A percentile compares a stretch with the other conserved stretches of the same genome.
Conservation (phyloP, 805 yeast species). For the Wickerhamiella occidentalis region DNA sequence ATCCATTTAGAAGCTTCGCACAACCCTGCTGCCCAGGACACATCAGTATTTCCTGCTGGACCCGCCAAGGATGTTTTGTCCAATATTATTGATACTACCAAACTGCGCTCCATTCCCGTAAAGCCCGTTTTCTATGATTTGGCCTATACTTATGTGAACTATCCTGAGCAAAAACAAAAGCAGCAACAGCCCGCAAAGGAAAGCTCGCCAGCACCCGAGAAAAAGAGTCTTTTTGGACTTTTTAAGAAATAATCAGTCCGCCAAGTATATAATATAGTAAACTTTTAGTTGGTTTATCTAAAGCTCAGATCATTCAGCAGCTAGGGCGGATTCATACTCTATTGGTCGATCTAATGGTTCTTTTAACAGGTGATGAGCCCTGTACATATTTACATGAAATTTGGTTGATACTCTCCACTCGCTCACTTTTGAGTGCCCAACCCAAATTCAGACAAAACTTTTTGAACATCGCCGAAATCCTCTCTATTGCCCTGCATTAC, state of each 20-base stretch:
- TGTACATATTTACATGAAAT: too few species aligned
- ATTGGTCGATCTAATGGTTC: too few species aligned
- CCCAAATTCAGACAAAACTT: constrained; percentile 55
- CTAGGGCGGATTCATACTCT: too few species aligned
- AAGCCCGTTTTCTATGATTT: constrained; percentile 89
- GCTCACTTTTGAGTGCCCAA: constrained; percentile 39
- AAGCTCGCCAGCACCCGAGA: constrained; percentile 2
- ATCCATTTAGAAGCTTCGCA: constrained; percentile 23
- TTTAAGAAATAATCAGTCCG: constrained; percentile 9
- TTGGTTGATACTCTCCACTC: too few species aligned
- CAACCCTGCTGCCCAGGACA: constrained; percentile 36
- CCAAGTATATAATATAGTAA: too few species aligned
- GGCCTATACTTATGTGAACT: constrained; percentile 63
- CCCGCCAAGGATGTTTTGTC: constrained; percentile 20
- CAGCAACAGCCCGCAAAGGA: neutral
- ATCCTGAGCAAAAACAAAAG: neutral
- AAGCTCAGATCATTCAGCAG: too few species aligned
- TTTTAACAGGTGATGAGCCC: too few species aligned
- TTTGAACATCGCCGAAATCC: constrained; percentile 71
- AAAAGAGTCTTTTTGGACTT: constrained; percentile 15
- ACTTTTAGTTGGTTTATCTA: too few species aligned
- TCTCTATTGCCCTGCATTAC: constrained; percentile 84
- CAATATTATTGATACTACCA: constrained; percentile 26
- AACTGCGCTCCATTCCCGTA: constrained; percentile 49
- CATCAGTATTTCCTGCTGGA: constrained; percentile 32